Conservation (phyloP, 2,329 filamentous ascomycete genomes). For the Beauveria bassiana region DNA sequence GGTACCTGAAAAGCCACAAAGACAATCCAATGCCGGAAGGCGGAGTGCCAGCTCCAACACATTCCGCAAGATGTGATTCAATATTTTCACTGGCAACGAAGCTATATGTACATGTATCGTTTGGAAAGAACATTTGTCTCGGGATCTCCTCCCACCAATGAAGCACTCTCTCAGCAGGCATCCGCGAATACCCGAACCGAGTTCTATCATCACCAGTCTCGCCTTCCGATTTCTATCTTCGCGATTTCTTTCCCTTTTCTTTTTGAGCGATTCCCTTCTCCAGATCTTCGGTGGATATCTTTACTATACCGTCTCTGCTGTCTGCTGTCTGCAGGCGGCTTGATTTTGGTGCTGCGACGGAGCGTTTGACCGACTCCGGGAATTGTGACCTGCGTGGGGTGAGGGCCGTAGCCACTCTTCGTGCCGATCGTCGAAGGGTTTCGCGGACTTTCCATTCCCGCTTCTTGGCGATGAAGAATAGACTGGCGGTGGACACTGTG, state of each 20-base stretch:
- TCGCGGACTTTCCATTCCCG: slow-evolving; percentile 74
- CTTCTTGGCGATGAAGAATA: slow-evolving; percentile 79
- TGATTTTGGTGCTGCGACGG: slow-evolving; percentile 20
- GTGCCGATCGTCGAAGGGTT: slow-evolving; percentile 60
- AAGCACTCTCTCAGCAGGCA: slow-evolving; percentile 11
- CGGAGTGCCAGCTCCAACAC: slow-evolving; percentile 71
- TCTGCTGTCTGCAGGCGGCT: slow-evolving; percentile 39
- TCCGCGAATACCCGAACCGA: not conserved
- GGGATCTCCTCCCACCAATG: slow-evolving; percentile 5
- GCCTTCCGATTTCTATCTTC: not conserved
- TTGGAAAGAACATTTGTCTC: not conserved
- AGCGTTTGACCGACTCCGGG: slow-evolving; percentile 47
- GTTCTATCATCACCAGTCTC: not conserved
- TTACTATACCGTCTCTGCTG: slow-evolving; percentile 52
- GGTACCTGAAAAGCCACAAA: slow-evolving; percentile 24
- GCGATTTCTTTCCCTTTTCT: slow-evolving; percentile 23
- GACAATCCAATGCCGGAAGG: slow-evolving; percentile 36
- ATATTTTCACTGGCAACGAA: slow-evolving; percentile 14
- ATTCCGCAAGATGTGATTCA: slow-evolving; percentile 55
- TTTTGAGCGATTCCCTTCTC: slow-evolving; percentile 46
- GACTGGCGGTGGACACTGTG: slow-evolving; percentile 53
- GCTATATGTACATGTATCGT: slow-evolving; percentile 11
- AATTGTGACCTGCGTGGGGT: slow-evolving; percentile 57
- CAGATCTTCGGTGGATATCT: slow-evolving; percentile 45
- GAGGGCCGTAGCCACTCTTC: slow-evolving; percentile 51